Conservation (phyloP, 306 rosid species). For the Geum urbanum region DNA sequence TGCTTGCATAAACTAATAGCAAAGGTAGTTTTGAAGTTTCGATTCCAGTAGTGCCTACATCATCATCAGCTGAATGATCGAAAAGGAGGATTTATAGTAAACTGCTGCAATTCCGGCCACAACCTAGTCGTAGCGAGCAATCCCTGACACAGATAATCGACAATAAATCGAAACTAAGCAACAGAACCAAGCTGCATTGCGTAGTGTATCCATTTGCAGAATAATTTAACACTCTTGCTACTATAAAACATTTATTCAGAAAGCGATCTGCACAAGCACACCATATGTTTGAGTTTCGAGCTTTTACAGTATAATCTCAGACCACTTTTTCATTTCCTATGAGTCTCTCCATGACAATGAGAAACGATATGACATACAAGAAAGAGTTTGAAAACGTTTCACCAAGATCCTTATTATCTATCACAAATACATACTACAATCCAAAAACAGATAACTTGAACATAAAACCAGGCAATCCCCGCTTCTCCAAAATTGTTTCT, state of each 20-base stretch:
- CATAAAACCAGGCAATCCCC: conserved; percentile 43
- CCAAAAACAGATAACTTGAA: conserved; percentile 41
- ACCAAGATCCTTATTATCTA: conserved; percentile 69
- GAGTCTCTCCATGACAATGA: conserved; percentile 23
- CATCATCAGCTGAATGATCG: not conserved
- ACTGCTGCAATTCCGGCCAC: not conserved
- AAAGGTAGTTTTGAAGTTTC: conserved; percentile 1
- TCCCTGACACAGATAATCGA: too few species aligned
- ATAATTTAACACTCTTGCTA: conserved; percentile 16
- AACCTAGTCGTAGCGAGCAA: not conserved
- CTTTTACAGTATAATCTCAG: conserved; percentile 85
- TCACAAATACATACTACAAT: conserved; percentile 73
- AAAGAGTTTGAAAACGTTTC: conserved; percentile 37
- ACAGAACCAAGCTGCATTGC: not conserved
- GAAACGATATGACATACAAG: conserved; percentile 48
- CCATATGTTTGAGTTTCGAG: conserved; percentile 45
- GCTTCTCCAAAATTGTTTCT: conserved; percentile 77
- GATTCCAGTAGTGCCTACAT: conserved; percentile 5
- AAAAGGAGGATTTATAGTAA: not conserved
- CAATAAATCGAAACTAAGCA: too few species aligned
- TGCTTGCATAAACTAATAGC: not conserved
- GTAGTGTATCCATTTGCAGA: not conserved
- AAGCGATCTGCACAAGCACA: conserved; percentile 64
- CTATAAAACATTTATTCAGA: conserved; percentile 51
- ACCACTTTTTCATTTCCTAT: conserved; percentile 66